phyloP scores from a whole-genome alignment of 2,329 filamentous ascomycete genomes.

The Colletotrichum nymphaeae region DNA sequence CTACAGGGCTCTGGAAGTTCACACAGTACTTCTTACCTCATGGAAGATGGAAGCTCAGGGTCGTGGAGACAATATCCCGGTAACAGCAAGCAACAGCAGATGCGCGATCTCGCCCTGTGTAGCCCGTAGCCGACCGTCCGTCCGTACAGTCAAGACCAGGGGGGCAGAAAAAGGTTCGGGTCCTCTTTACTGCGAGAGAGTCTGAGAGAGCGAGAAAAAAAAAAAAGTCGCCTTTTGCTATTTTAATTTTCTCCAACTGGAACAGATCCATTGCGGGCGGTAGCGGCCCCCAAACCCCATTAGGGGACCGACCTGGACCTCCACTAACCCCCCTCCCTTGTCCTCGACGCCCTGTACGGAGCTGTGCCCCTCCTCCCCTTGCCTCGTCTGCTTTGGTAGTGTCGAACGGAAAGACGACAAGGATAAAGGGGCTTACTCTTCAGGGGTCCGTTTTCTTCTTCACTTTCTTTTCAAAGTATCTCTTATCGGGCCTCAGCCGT shows the following conservation, averaged over 20 bases:
- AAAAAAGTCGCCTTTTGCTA: neutral
- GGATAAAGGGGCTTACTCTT: slow-evolving; percentile 7
- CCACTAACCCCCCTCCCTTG: slow-evolving; percentile 1
- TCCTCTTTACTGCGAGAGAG: neutral
- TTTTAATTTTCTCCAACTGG: slow-evolving; percentile 11
- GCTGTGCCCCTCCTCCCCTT: neutral
- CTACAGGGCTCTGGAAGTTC: neutral
- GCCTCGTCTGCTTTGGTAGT: neutral
- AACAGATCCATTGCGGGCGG: slow-evolving; percentile 9
- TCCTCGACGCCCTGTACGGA: neutral
- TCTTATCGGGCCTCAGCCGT: neutral
- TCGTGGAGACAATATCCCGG: neutral
- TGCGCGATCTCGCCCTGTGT: slow-evolving; percentile 21
- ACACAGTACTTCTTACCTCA: neutral
- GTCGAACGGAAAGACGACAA: neutral
- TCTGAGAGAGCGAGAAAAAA: neutral
- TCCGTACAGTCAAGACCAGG: neutral
- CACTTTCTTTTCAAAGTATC: neutral
- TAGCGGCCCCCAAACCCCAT: neutral
- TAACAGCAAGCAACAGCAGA: neutral
- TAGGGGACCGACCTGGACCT: slow-evolving; percentile 3
- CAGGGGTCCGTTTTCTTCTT: slow-evolving; percentile 10
- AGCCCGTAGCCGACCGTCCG: neutral
- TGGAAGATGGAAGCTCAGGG: neutral
- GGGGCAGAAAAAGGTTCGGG: neutral